These are phyloP conservation scores for Boletus patriciae DNA, from an alignment of 768 basidiomycete genomes.

Conservation along the genomic window DNA sequence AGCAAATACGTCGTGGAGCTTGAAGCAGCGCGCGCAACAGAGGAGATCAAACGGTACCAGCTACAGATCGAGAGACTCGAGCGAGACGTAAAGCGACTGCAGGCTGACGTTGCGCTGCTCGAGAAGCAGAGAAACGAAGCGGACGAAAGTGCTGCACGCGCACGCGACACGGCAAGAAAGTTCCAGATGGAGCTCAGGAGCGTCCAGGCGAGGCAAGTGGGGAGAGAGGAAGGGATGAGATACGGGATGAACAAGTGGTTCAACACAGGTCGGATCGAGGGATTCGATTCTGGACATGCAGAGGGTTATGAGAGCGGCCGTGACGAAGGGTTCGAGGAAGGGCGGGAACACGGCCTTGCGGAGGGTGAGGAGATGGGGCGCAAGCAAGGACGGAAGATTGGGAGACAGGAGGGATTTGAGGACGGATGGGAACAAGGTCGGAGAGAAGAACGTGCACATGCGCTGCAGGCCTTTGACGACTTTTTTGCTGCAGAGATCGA, in stretches of 20 bases:
- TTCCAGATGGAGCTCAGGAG: slow-evolving; percentile 46
- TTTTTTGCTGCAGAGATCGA: slow-evolving; percentile 50
- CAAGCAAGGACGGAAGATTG: slow-evolving; percentile 32
- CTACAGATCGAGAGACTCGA: slow-evolving; percentile 48
- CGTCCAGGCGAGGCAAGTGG: slow-evolving; percentile 44
- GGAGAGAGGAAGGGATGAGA: slow-evolving; percentile 43
- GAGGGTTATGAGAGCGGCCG: slow-evolving; percentile 49
- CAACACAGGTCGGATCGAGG: slow-evolving; percentile 45
- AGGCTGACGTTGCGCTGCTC: slow-evolving; percentile 28
- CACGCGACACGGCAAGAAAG: slow-evolving; percentile 44
- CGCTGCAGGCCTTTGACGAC: slow-evolving; percentile 57
- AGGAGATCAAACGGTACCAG: slow-evolving; percentile 49
- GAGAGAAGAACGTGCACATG: slow-evolving; percentile 52
- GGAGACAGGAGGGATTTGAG: slow-evolving; percentile 33
- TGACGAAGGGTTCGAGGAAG: slow-evolving; percentile 43
- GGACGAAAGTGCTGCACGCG: slow-evolving; percentile 44
- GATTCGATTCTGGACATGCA: slow-evolving; percentile 45
- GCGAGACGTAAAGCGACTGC: slow-evolving; percentile 42
- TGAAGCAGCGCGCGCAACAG: slow-evolving; percentile 41
- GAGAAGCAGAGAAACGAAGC: slow-evolving; percentile 42
- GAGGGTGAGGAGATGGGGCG: slow-evolving; percentile 39
- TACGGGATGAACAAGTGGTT: slow-evolving; percentile 45
- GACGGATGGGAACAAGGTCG: slow-evolving; percentile 41
- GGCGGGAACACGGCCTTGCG: slow-evolving; percentile 40
- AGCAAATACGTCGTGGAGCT: slow-evolving; percentile 41